Conservation (phyloP, 352 stramenopile genomes). For the Elongisporangium senticosum region DNA sequence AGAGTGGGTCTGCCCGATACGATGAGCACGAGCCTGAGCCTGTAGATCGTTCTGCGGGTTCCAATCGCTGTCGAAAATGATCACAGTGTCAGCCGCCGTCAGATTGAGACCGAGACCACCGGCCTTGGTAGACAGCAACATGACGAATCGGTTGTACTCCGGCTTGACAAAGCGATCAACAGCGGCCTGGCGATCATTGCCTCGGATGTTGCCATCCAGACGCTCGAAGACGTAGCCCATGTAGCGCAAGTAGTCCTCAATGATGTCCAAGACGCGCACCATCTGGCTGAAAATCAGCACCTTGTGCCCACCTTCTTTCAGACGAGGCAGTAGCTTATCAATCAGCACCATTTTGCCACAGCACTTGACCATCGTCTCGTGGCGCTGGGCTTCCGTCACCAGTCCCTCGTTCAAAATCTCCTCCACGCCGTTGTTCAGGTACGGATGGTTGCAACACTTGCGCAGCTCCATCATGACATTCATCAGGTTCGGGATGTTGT, state of each 20-base stretch:
- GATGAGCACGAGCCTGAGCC: conserved; percentile 87
- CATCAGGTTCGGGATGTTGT: conserved; percentile 88
- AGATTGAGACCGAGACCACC: conserved; percentile 93
- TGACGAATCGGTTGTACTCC: conserved; percentile 94
- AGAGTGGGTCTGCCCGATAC: conserved; percentile 88
- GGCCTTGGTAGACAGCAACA: conserved; percentile 97
- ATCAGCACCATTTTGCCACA: conserved; percentile 99
- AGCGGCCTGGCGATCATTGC: conserved; percentile 81
- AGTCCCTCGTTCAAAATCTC: conserved; percentile 82
- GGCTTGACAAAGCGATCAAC: conserved; percentile 88
- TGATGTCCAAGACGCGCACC: conserved; percentile 98
- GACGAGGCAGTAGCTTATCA: conserved; percentile 97
- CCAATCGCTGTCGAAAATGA: conserved; percentile 99
- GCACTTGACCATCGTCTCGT: conserved; percentile 94
- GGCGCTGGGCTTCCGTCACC: conserved; percentile 62
- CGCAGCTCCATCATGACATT: conserved; percentile 92
- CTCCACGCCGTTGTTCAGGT: conserved; percentile 92
- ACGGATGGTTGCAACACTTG: conserved; percentile 90
- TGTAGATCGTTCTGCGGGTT: conserved; percentile 98
- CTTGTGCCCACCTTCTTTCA: conserved; percentile 96
- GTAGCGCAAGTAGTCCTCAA: conserved; percentile 97
- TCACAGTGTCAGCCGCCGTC: conserved; percentile 92
- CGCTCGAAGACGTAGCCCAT: conserved; percentile 93
- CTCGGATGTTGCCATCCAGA: conserved; percentile 97
- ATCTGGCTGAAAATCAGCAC: conserved; percentile 99